Evolutionary conservation across 805 yeast genomes (phyloP), one percentile per base, ranked within the genome.

Genomic region (Candida pseudoglaebosa): DNA sequence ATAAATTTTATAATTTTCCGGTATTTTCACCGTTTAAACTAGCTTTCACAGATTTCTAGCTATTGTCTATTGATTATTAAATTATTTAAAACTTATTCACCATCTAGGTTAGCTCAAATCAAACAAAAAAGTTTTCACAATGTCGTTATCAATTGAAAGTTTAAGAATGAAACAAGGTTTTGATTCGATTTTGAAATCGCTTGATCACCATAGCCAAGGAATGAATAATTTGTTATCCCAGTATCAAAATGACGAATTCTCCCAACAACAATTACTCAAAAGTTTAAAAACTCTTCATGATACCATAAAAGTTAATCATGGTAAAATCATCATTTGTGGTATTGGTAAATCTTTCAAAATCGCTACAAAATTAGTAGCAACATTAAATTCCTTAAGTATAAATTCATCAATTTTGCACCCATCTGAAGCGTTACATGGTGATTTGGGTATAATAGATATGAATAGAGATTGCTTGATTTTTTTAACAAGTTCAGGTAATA

Each of bases 381-480:
- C 95, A 4, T 65, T 88, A 59, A 85, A 83, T 53, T 86, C 95
- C 0, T 67, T 89, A 41, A 80, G 89, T 21, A 72, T 88, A 37
- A 80, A 77, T 37, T 70, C 95, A 0, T 75, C 78, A 0, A 49
- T 74, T 1, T 62, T 88, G 38, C 96, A 88, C 54, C 95, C 96
- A 0, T 65, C 85, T 3, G 96, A 88, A 44, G 96, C 96, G 0
- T 64, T 89, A 14, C 96, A 88, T 56, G 96, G 96, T 4, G 96
- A 88, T 57, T 70, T 88, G 49, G 96, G 96, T 2, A 61, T 81
- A 28, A 61, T 89, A 6, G 61, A 75, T 36, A 76, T 73, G 18
- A 71, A 71, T 13, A 50, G 46, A 24, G 86, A 83, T 46, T 64
- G 76, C 22, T 44, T 88, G 37, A 57, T 89, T 2, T 64, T 86